phyloP scores from a whole-genome alignment of 768 basidiomycete species.

The Lepiota venenata region DNA sequence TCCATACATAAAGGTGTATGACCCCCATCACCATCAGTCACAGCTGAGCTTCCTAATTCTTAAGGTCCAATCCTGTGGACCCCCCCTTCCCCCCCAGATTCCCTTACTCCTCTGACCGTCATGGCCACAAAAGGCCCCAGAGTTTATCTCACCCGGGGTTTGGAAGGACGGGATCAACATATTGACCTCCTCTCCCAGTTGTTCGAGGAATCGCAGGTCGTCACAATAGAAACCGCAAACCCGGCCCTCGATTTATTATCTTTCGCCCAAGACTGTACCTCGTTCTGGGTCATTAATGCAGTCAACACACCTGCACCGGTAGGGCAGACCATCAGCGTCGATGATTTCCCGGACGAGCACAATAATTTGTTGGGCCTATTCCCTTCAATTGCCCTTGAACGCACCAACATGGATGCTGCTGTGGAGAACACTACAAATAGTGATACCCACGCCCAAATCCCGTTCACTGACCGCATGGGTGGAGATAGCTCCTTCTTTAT shows the following conservation, averaged over 20 bases:
- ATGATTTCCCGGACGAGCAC: not conserved
- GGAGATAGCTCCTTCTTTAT: too few species aligned
- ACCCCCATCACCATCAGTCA: not conserved
- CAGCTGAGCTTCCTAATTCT: not conserved
- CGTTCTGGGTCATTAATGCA: slow-evolving; percentile 40
- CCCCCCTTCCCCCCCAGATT: not conserved
- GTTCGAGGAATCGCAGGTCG: slow-evolving; percentile 39
- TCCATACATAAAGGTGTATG: not conserved
- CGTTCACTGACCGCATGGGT: too few species aligned
- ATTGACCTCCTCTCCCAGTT: slow-evolving; percentile 29
- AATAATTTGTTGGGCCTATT: not conserved
- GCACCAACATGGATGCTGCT: not conserved
- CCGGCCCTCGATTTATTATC: slow-evolving; percentile 36
- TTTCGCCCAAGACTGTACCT: slow-evolving; percentile 31
- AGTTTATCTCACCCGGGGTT: slow-evolving; percentile 24
- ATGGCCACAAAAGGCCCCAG: not conserved
- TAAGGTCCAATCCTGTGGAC: not conserved
- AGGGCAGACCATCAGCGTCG: slow-evolving; percentile 1
- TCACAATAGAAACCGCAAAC: slow-evolving; percentile 36
- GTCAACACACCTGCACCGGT: not conserved
- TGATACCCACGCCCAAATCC: too few species aligned
- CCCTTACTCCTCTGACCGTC: not conserved
- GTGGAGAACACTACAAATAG: too few species aligned
- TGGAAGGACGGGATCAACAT: slow-evolving; percentile 35
- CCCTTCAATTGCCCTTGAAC: not conserved